phyloP scores from a whole-genome alignment of 2,329 filamentous ascomycete genomes.

The Aspergillus transmontanensis region DNA sequence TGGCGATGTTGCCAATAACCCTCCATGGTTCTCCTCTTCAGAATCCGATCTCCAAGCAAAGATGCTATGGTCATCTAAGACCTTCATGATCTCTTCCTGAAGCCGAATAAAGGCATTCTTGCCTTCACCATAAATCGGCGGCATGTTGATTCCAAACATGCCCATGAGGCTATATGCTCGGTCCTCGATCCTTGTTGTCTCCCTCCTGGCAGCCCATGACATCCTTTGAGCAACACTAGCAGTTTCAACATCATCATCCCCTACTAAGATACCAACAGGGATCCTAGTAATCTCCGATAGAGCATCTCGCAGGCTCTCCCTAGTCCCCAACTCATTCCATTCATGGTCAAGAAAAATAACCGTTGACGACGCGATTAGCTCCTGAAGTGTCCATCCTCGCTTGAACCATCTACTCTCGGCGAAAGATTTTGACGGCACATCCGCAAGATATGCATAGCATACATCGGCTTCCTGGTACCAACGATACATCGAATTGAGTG shows the following conservation, averaged over 20 bases:
- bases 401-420: constrained; percentile 5
- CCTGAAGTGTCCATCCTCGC: constrained; percentile 7
- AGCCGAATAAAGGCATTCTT: constrained; percentile 26
- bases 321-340: background rate
- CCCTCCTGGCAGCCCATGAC: constrained; percentile 42
- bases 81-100: constrained; percentile 19
- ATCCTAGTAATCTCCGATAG: background rate
- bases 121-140: constrained; percentile 46
- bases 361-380: background rate
- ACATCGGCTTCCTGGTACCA: background rate
- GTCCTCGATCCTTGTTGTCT: constrained; percentile 43
- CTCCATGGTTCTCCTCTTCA: background rate
- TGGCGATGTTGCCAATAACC: constrained; percentile 2
- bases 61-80: constrained; percentile 18
- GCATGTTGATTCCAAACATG: constrained; percentile 49
- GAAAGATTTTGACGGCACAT: background rate
- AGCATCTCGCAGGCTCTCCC: background rate
- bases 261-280: background rate
- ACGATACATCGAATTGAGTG: background rate
- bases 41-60: constrained; percentile 13
- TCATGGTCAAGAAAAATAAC: background rate
- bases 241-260: background rate
- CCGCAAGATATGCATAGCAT: background rate
- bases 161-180: constrained; percentile 51
- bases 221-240: constrained; percentile 39